phyloP scores from a whole-genome alignment of 2,329 filamentous ascomycete genomes.

The Ceratocystis colombiana region DNA sequence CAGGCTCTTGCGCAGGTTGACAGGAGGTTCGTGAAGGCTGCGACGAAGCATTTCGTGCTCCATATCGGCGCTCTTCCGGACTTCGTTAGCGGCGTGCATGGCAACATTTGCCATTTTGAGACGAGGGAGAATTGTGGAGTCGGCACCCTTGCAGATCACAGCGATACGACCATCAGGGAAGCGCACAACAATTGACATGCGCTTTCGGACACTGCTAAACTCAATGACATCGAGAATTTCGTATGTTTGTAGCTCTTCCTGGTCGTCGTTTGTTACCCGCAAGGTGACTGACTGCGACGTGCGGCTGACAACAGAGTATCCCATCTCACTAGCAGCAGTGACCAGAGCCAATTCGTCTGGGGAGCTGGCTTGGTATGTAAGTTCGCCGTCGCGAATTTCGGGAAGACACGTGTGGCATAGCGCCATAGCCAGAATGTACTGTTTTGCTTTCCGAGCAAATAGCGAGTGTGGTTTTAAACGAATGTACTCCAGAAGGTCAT shows the following conservation, averaged over 20 bases:
- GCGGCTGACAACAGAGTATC: slow-evolving; percentile 64
- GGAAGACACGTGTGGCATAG: slow-evolving; percentile 87
- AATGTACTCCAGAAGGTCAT: slow-evolving; percentile 69
- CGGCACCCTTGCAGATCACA: slow-evolving; percentile 82
- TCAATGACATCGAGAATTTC: slow-evolving; percentile 80
- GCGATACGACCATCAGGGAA: slow-evolving; percentile 74
- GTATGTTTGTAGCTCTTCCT: slow-evolving; percentile 51
- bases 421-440: slow-evolving; percentile 75
- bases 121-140: slow-evolving; percentile 69
- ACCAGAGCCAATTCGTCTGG: slow-evolving; percentile 85
- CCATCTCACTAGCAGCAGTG: slow-evolving; percentile 72
- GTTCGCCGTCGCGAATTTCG: slow-evolving; percentile 59
- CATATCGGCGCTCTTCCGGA: slow-evolving; percentile 52
- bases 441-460: slow-evolving; percentile 67
- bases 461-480: slow-evolving; percentile 61
- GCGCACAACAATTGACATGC: slow-evolving; percentile 83
- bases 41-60: slow-evolving; percentile 47
- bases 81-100: slow-evolving; percentile 59
- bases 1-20: slow-evolving; percentile 46
- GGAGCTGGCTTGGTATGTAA: slow-evolving; percentile 80
- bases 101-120: slow-evolving; percentile 65
- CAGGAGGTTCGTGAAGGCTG: slow-evolving; percentile 48
- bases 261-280: slow-evolving; percentile 35
- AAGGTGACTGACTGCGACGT: slow-evolving; percentile 58
- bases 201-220: slow-evolving; percentile 78